Conservation (phyloP, 345 rosid species). For the Hibiscus trionum region DNA sequence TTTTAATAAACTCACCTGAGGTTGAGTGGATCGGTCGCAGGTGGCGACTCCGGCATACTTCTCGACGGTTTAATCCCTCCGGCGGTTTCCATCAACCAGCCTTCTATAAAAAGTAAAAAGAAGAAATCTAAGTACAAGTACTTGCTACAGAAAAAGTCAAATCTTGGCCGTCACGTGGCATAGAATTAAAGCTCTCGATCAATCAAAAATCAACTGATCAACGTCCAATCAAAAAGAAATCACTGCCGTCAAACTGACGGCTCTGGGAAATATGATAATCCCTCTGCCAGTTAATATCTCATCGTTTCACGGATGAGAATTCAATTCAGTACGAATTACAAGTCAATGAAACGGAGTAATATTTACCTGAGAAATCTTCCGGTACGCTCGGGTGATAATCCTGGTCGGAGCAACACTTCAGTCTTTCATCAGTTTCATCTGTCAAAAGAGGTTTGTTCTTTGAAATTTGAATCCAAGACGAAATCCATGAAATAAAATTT, state of each 20-base stretch:
- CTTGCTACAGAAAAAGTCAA: background rate
- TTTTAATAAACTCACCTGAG: slow-evolving; percentile 41
- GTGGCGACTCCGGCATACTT: slow-evolving; percentile 20
- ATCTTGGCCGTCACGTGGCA: slow-evolving; percentile 35
- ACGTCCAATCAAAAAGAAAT: slow-evolving; percentile 13
- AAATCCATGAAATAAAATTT: background rate
- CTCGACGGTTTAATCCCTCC: slow-evolving; percentile 21
- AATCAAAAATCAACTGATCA: slow-evolving; percentile 14
- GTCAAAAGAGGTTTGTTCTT: background rate
- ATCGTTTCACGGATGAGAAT: background rate
- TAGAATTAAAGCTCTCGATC: background rate
- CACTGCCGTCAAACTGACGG: background rate
- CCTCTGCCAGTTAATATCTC: background rate
- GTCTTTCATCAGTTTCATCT: slow-evolving; percentile 35
- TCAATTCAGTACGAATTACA: background rate
- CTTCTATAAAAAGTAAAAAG: slow-evolving; percentile 16
- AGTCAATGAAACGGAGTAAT: background rate
- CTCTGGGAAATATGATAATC: background rate
- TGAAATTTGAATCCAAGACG: background rate
- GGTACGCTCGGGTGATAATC: slow-evolving; percentile 31
- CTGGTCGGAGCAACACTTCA: slow-evolving; percentile 61
- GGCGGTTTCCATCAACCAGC: slow-evolving; percentile 37
- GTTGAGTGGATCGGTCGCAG: slow-evolving; percentile 28
- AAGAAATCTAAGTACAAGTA: background rate
- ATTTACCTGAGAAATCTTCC: slow-evolving; percentile 54